phyloP scores from a whole-genome alignment of 352 stramenopile genomes.

The Globisporangium cylindrosporum region DNA sequence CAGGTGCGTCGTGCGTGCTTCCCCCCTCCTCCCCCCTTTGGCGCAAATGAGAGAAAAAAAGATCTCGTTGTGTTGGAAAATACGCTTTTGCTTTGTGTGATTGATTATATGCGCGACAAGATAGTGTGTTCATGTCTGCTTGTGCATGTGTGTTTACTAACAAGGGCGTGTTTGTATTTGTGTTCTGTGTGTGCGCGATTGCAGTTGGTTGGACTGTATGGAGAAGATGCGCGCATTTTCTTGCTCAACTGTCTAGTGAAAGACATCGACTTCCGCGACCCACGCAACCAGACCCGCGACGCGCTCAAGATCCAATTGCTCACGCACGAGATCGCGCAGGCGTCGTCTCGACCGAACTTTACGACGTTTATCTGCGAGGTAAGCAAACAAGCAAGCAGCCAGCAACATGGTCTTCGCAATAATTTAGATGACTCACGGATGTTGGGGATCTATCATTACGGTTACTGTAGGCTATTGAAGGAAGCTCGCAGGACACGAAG shows the following conservation, averaged over 20 bases:
- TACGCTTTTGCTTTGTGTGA: neutral
- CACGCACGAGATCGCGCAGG: conserved; percentile 87
- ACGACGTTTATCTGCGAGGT: conserved; percentile 88
- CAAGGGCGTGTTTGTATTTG: neutral
- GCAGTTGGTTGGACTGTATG: conserved; percentile 89
- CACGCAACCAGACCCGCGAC: conserved; percentile 79
- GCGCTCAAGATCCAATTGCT: conserved; percentile 89
- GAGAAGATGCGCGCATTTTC: conserved; percentile 90
- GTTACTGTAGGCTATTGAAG: conserved; percentile 56
- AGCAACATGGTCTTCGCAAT: neutral
- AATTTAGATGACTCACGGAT: neutral
- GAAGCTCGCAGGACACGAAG: conserved; percentile 40
- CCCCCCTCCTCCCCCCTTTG: too few relatives aligned
- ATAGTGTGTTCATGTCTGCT: neutral
- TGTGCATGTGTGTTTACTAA: neutral
- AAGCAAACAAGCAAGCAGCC: neutral
- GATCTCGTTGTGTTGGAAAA: conserved; percentile 7
- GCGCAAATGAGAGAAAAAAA: neutral
- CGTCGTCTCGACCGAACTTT: conserved; percentile 87
- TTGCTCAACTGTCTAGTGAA: conserved; percentile 89
- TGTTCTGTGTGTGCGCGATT: neutral
- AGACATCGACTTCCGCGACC: conserved; percentile 89
- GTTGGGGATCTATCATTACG: neutral
- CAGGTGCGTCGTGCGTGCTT: conserved; percentile 49
- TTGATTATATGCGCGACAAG: neutral